A percentile compares a stretch with the other conserved stretches of the same genome.
phyloP scores from a whole-genome alignment of 2,329 filamentous ascomycete genomes.

The Lasiodiplodia citricola region DNA sequence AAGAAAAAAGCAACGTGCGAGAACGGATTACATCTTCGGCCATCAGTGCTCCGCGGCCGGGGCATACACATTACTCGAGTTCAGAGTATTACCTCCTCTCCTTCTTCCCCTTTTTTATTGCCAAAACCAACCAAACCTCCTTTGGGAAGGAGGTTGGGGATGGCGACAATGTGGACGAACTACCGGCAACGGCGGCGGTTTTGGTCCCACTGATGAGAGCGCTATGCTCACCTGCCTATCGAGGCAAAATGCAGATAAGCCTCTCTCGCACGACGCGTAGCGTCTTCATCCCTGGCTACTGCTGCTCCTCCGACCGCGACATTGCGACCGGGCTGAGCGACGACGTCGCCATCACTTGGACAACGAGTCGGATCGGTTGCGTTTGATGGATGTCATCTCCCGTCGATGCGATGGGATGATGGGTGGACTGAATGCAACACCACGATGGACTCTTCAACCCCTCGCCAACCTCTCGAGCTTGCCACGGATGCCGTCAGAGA shows the following conservation, averaged over 20 bases:
- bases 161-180: neutral
- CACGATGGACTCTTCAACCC: conserved; percentile 27
- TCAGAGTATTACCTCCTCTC: neutral
- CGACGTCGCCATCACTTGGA: neutral
- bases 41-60: neutral
- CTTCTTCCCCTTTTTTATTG: neutral
- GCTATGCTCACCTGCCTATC: neutral
- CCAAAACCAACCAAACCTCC: neutral
- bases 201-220: neutral
- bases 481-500: conserved; percentile 60
- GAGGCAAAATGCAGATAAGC: neutral
- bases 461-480: conserved; percentile 57
- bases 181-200: neutral
- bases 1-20: neutral
- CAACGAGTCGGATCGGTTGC: neutral
- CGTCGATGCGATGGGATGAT: neutral
- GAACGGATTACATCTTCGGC: neutral
- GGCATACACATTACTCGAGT: conserved; percentile 16
- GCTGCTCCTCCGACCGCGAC: neutral
- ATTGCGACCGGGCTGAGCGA: neutral
- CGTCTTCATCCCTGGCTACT: neutral
- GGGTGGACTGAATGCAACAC: neutral
- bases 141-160: neutral
- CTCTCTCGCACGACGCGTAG: neutral
- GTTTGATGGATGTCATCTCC: neutral